phyloP scores from a whole-genome alignment of 495 filamentous ascomycete species.

The Podospora conica region DNA sequence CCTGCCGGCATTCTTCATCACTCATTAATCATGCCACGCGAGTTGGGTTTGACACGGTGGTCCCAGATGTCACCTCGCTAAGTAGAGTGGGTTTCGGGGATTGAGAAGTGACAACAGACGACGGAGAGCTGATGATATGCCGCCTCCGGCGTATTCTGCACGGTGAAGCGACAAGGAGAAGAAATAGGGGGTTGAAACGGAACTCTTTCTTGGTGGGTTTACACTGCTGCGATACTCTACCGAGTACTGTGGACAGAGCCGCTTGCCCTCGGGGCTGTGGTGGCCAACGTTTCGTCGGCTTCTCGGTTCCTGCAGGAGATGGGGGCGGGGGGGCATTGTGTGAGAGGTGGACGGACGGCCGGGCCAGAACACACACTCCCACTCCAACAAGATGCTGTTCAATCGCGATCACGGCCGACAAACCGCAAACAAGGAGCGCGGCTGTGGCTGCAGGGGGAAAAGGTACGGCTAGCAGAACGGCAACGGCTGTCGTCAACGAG shows the following conservation, averaged over 20 bases:
- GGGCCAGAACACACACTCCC: neutral
- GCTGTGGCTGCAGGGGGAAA: conserved; percentile 3
- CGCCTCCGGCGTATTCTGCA: neutral
- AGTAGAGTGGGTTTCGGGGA: neutral
- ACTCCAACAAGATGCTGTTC: too few species aligned
- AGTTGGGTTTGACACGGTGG: neutral
- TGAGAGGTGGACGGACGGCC: neutral
- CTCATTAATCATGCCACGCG: neutral
- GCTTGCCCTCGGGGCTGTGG: neutral
- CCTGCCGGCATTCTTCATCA: neutral
- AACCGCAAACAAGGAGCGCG: neutral
- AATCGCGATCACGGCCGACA: neutral
- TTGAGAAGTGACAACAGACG: neutral
- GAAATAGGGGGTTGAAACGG: neutral
- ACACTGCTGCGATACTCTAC: neutral
- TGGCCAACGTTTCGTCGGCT: neutral
- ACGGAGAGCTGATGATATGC: neutral
- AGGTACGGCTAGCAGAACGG: neutral
- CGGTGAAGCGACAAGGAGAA: neutral
- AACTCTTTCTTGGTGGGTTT: neutral
- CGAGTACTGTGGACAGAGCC: neutral
- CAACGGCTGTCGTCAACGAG: neutral
- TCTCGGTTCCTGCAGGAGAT: neutral
- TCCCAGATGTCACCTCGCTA: neutral
- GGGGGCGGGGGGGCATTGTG: neutral